Percentiles rank a stretch among this genome's conserved stretches.
phyloP scores from a whole-genome alignment of 2,329 filamentous ascomycete species.

The Xylariales sp. region DNA sequence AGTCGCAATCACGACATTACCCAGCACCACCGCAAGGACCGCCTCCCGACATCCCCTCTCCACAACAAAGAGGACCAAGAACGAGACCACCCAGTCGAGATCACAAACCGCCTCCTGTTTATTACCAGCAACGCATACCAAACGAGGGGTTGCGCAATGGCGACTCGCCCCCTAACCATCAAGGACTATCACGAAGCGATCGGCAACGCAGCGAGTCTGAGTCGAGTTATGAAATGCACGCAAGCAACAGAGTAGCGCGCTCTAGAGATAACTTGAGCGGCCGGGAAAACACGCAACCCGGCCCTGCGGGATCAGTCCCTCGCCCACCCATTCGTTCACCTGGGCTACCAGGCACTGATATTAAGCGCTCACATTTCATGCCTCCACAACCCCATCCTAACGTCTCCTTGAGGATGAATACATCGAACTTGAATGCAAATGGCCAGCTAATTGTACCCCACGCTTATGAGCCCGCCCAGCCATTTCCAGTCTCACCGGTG shows the following conservation, averaged over 20 bases:
- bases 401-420: slow-evolving; percentile 42
- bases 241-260: slow-evolving; percentile 55
- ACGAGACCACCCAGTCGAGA: slow-evolving; percentile 59
- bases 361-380: slow-evolving; percentile 61
- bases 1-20: slow-evolving; percentile 59
- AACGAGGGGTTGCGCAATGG: slow-evolving; percentile 57
- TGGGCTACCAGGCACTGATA: slow-evolving; percentile 62
- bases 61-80: slow-evolving; percentile 40
- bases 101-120: slow-evolving; percentile 57
- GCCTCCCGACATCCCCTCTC: slow-evolving; percentile 38
- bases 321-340: slow-evolving; percentile 57
- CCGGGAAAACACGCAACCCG: slow-evolving; percentile 53
- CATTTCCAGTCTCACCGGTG: slow-evolving; percentile 60
- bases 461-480: slow-evolving; percentile 55
- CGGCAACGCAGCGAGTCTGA: slow-evolving; percentile 68
- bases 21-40: slow-evolving; percentile 44
- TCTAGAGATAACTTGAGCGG: slow-evolving; percentile 54
- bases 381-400: slow-evolving; percentile 56
- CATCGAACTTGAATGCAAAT: slow-evolving; percentile 43
- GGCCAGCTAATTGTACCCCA: slow-evolving; percentile 52
- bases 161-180: slow-evolving; percentile 43
- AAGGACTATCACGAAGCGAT: slow-evolving; percentile 51
- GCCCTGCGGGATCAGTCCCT: slow-evolving; percentile 42
- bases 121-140: slow-evolving; percentile 58
- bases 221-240: slow-evolving; percentile 59